Percentiles rank a stretch among this genome's conserved stretches.
Evolutionary conservation across 768 basidiomycete genomes (phyloP).

Genomic region (Tricholoma saponaceum): DNA sequence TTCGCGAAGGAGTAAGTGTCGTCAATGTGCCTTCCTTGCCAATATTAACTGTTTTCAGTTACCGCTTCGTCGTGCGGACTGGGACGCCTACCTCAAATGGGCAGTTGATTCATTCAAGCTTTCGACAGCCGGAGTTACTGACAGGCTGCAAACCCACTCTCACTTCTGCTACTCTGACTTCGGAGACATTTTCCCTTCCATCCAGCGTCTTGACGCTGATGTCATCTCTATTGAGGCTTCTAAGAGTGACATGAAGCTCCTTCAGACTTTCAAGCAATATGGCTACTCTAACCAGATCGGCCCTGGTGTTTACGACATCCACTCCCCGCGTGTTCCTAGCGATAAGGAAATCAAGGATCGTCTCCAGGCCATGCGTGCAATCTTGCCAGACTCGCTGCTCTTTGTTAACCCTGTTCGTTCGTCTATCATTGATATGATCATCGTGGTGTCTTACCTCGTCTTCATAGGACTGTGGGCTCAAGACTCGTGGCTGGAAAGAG

Average conservation of each 20-base stretch:
- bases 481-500: slow-evolving; percentile 99
- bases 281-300: slow-evolving; percentile 98
- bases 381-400: slow-evolving; percentile 76
- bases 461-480: slow-evolving; percentile 85
- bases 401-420: slow-evolving; percentile 81
- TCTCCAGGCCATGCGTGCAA: slow-evolving; percentile 76
- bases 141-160: slow-evolving; percentile 94
- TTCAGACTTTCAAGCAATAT: slow-evolving; percentile 91
- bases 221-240: slow-evolving; percentile 99
- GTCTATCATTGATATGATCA: neutral
- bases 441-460: slow-evolving; percentile 6
- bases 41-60: slow-evolving; percentile 41
- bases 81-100: slow-evolving; percentile 96
- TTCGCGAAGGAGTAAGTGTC: slow-evolving; percentile 88
- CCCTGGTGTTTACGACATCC: slow-evolving; percentile 98
- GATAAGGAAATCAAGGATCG: slow-evolving; percentile 94
- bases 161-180: slow-evolving; percentile 99
- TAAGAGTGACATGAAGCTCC: slow-evolving; percentile 97
- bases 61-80: slow-evolving; percentile 93
- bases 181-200: slow-evolving; percentile 96
- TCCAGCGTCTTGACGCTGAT: slow-evolving; percentile 95
- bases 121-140: slow-evolving; percentile 91
- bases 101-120: slow-evolving; percentile 99
- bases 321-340: slow-evolving; percentile 96
- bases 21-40: neutral